A percentile compares a stretch with the other conserved stretches of the same genome.
Conservation (phyloP, 2,329 filamentous ascomycete species). For the Penicillium hesseltinei region DNA sequence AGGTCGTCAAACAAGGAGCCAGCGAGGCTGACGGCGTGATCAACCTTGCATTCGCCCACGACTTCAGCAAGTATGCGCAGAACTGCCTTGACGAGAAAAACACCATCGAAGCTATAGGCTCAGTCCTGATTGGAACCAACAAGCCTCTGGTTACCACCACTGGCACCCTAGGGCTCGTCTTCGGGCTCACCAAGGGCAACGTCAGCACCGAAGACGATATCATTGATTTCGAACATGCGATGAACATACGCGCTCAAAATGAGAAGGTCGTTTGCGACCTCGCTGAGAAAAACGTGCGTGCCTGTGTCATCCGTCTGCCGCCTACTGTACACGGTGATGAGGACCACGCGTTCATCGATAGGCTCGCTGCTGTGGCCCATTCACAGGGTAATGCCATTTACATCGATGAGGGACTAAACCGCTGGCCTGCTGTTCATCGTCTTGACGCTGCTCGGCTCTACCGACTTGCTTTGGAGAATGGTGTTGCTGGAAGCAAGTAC, state of each 20-base stretch:
- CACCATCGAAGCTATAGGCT: constrained; percentile 40
- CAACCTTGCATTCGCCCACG: constrained; percentile 45
- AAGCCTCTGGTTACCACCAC: constrained; percentile 40
- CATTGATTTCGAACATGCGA: constrained; percentile 11
- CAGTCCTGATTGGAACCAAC: constrained; percentile 31
- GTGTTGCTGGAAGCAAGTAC: constrained; percentile 33
- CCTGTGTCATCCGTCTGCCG: constrained; percentile 39
- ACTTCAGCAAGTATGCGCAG: constrained; percentile 38
- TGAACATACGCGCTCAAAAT: constrained; percentile 25
- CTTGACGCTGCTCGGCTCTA: constrained; percentile 41
- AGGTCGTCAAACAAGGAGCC: constrained; percentile 34
- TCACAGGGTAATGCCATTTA: constrained; percentile 33
- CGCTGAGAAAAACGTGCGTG: constrained; percentile 32
- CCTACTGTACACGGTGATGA: constrained; percentile 41
- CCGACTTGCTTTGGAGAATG: constrained; percentile 42
- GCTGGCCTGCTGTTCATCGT: constrained; percentile 41
- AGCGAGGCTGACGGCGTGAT: constrained; percentile 38
- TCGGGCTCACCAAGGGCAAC: constrained; percentile 21
- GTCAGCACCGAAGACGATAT: constrained; percentile 33
- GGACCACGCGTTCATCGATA: constrained; percentile 32
- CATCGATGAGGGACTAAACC: constrained; percentile 37
- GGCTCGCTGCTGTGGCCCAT: constrained; percentile 28
- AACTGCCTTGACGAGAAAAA: constrained; percentile 31
- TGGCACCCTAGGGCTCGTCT: constrained; percentile 35
- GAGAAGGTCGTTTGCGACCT: constrained; percentile 20